Evolutionary conservation across 2,329 filamentous ascomycete genomes (phyloP).

Genomic region (Onygena corvina): DNA sequence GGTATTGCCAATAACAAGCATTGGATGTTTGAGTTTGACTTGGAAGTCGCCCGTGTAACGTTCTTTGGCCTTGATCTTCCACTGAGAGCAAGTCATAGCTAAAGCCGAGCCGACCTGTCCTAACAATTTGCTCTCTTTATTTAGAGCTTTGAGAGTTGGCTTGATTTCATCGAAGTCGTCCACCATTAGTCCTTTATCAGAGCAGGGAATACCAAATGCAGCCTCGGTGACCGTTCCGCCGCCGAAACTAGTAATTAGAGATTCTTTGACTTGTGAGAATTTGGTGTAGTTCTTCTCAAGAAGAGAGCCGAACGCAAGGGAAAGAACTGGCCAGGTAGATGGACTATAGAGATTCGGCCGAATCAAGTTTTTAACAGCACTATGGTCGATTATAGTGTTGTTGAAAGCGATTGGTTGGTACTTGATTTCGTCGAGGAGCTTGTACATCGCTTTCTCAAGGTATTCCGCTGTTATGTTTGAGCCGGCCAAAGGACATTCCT

Average conservation of each 20-base stretch:
- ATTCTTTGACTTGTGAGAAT: neutral
- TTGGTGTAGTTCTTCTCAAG: neutral
- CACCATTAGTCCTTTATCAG: slow-evolving; percentile 3
- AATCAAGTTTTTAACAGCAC: neutral
- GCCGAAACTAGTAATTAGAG: neutral
- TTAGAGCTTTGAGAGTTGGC: neutral
- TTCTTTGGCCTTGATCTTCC: slow-evolving; percentile 19
- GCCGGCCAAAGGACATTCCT: slow-evolving; percentile 27
- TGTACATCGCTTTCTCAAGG: slow-evolving; percentile 29
- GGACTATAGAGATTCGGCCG: neutral
- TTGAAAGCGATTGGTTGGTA: slow-evolving; percentile 6
- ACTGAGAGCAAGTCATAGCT: slow-evolving; percentile 14
- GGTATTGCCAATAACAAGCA: slow-evolving; percentile 21
- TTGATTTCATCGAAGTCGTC: neutral
- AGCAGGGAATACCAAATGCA: slow-evolving; percentile 9
- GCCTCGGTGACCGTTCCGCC: neutral
- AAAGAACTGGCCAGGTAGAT: neutral
- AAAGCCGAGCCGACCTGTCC: neutral
- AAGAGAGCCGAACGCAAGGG: neutral
- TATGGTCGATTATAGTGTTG: slow-evolving; percentile 7
- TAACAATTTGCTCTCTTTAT: neutral
- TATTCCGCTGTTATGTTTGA: slow-evolving; percentile 27
- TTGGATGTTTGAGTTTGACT: slow-evolving; percentile 18
- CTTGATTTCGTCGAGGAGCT: slow-evolving; percentile 9
- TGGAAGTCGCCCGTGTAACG: slow-evolving; percentile 19